Evolutionary conservation across 2,329 filamentous ascomycete genomes (phyloP).

Genomic region (Cytospora piceae): DNA sequence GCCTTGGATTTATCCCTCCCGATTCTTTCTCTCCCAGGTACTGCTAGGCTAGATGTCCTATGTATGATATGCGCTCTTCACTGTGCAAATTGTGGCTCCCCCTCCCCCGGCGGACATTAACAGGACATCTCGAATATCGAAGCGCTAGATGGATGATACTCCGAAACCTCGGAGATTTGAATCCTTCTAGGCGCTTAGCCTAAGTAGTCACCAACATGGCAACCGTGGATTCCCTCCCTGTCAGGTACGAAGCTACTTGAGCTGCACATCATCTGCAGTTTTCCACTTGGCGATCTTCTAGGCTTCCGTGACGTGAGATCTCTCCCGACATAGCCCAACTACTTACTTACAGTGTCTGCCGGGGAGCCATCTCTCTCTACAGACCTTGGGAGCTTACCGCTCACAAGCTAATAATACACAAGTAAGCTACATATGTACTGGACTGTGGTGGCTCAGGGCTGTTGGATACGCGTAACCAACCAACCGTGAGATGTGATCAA

Average conservation of each 20-base stretch:
- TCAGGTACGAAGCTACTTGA: not conserved
- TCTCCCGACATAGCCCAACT: not conserved
- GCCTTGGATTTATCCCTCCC: not conserved
- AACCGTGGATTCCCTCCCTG: not conserved
- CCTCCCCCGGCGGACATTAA: too few species aligned
- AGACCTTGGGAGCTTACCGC: not conserved
- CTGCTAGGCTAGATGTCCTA: too few species aligned
- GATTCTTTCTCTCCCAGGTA: not conserved
- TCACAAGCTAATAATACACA: too few species aligned
- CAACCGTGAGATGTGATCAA: not conserved
- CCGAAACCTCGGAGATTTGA: too few species aligned
- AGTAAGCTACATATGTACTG: not conserved
- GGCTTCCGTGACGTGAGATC: not conserved
- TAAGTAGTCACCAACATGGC: not conserved
- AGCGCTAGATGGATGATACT: too few species aligned
- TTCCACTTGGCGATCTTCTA: not conserved
- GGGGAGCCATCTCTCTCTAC: too few species aligned
- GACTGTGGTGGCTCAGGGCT: too few species aligned
- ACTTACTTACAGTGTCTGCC: not conserved
- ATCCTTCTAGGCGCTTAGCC: too few species aligned
- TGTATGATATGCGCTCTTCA: too few species aligned
- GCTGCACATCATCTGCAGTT: not conserved
- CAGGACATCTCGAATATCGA: too few species aligned
- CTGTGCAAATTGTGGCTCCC: too few species aligned
- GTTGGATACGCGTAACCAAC: not conserved